These are phyloP conservation scores for Cryphonectria parasitica DNA, from an alignment of 2,329 filamentous ascomycete genomes.

Conservation along the genomic window DNA sequence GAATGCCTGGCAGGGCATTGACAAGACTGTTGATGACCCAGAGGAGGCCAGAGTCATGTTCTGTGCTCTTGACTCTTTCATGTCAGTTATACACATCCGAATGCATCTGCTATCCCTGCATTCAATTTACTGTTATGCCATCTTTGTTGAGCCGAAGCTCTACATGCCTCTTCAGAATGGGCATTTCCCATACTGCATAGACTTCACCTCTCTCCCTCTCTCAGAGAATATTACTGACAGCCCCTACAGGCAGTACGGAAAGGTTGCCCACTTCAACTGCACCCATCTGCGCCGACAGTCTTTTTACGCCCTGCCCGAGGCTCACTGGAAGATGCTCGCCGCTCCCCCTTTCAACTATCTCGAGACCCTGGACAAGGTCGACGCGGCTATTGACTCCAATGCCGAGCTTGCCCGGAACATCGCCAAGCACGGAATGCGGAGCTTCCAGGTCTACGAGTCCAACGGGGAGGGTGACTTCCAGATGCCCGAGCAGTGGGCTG, in stretches of 20 bases:
- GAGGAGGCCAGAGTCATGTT: constrained; percentile 83
- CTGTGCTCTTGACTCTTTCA: constrained; percentile 84
- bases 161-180: neutral
- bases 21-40: constrained; percentile 70
- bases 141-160: neutral
- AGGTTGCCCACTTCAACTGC: constrained; percentile 83
- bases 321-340: constrained; percentile 83
- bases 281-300: constrained; percentile 89
- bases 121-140: neutral
- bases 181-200: neutral
- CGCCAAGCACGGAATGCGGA: constrained; percentile 67
- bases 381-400: constrained; percentile 88
- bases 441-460: constrained; percentile 58
- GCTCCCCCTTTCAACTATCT: constrained; percentile 82
- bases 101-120: neutral
- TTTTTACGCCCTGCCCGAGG: constrained; percentile 86
- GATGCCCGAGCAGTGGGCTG: constrained; percentile 68
- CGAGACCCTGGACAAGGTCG: constrained; percentile 75
- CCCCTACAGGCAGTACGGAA: constrained; percentile 74
- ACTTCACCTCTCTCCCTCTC: neutral
- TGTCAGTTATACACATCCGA: constrained; percentile 59
- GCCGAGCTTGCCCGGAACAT: constrained; percentile 82
- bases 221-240: constrained; percentile 20
- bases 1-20: constrained; percentile 62
- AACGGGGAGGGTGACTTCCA: constrained; percentile 45